Conservation (phyloP, 371 early-diverging fungal genomes). For the Nematocida ironsii region DNA sequence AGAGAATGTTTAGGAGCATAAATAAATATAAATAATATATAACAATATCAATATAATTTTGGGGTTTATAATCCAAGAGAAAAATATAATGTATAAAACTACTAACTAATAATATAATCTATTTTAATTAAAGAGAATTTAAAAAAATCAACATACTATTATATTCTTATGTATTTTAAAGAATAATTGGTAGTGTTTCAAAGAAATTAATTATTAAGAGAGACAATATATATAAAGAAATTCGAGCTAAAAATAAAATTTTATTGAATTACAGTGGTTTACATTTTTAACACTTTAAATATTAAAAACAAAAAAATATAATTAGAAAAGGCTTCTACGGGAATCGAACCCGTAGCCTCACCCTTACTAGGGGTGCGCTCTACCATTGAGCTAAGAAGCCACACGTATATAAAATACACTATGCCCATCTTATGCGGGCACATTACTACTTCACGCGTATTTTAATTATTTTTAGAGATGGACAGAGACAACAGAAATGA, state of each 20-base stretch:
- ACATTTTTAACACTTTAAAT: neutral
- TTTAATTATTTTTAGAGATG: conserved; percentile 26
- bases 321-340: conserved; percentile 61
- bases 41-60: too few species aligned
- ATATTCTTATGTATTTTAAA: neutral
- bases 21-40: too few species aligned
- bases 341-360: conserved; percentile 65
- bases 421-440: neutral
- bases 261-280: neutral
- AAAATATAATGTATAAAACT: too few species aligned
- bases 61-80: too few species aligned
- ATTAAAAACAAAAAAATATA: conserved; percentile 19
- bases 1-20: too few species aligned
- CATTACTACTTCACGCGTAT: conserved; percentile 8
- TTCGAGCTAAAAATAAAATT: neutral
- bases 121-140: too few species aligned
- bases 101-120: too few species aligned
- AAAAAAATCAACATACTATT: too few species aligned
- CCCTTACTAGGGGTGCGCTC: conserved; percentile 65
- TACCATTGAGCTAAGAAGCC: conserved; percentile 67
- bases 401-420: neutral
- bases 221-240: neutral
- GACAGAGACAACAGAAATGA: conserved; percentile 25
- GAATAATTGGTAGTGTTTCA: neutral
- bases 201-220: too few species aligned